Conservation (phyloP, 345 rosid genomes). For the Kandelia obovata region DNA sequence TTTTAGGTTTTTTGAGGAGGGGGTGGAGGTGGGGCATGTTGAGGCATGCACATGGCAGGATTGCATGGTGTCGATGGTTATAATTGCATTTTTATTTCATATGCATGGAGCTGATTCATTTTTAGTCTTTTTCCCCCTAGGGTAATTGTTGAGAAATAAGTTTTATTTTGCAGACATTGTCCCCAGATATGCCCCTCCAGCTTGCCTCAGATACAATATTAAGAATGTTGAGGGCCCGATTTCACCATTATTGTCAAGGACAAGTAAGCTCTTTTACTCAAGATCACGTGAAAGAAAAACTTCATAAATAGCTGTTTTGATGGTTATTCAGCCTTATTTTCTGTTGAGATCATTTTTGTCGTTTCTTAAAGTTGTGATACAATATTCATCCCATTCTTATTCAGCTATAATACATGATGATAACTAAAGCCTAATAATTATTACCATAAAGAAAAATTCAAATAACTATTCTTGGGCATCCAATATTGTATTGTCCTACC, state of each 20-base stretch:
- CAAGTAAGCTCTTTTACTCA: conserved; percentile 46
- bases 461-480: neutral
- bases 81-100: no score
- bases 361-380: no score
- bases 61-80: no score
- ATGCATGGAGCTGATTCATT: neutral
- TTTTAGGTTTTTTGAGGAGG: no score
- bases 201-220: conserved; percentile 90
- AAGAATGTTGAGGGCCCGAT: conserved; percentile 96
- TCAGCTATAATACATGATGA: neutral
- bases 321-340: neutral
- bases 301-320: neutral
- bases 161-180: conserved; percentile 58
- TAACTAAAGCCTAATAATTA: no score
- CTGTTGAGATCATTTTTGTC: no score
- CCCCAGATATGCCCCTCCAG: conserved; percentile 93
- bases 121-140: neutral
- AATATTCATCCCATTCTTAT: no score
- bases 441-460: no score
- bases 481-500: neutral
- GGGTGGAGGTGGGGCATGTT: no score
- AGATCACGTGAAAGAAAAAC: neutral
- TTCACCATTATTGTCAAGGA: conserved; percentile 93
- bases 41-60: no score
- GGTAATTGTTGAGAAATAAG: conserved; percentile 10